phyloP scores from a whole-genome alignment of 768 basidiomycete genomes.

The Phanerochaete sordida region DNA sequence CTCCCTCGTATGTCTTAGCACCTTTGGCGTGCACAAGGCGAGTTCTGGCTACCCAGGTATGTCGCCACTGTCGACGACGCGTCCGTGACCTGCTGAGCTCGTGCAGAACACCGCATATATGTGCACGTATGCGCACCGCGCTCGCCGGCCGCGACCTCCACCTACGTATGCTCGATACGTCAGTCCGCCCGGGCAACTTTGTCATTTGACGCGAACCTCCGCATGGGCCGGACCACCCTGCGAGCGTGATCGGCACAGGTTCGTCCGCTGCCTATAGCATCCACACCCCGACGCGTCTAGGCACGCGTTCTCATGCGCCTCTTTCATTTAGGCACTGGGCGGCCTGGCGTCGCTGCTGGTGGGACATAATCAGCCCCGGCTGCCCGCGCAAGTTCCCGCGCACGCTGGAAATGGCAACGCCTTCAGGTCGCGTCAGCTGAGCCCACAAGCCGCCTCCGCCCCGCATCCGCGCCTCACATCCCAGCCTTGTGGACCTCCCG shows the following conservation, averaged over 20 bases:
- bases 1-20: neutral
- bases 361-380: neutral
- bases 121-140: neutral
- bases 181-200: neutral
- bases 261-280: neutral
- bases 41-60: neutral
- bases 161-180: constrained; percentile 2
- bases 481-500: neutral
- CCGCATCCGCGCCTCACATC: constrained; percentile 1
- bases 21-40: neutral
- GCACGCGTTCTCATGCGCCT: neutral
- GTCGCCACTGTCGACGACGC: neutral
- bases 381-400: neutral
- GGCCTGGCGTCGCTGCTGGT: neutral
- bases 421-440: neutral
- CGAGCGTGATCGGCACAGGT: neutral
- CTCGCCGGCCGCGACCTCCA: neutral
- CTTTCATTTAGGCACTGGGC: neutral
- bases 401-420: neutral
- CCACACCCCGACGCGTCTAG: neutral
- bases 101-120: neutral
- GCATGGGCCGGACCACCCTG: neutral
- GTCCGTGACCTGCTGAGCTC: neutral
- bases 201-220: neutral
- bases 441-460: neutral